These are phyloP conservation scores for Diaporthe ilicicola DNA, from an alignment of 2,329 filamentous ascomycete species.

Conservation along the genomic window DNA sequence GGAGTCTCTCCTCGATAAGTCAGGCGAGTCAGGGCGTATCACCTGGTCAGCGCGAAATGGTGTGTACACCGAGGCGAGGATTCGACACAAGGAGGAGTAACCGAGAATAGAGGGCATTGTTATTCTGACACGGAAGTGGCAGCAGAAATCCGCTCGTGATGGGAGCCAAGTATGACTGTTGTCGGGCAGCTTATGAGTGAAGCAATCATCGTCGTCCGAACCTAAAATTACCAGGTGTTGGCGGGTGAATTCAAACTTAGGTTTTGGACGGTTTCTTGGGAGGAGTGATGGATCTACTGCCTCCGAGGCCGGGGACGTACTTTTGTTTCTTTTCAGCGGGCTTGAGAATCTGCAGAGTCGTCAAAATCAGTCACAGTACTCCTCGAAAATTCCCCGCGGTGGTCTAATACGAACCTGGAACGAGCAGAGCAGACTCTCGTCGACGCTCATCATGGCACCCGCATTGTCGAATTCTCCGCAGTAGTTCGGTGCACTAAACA, in stretches of 20 bases:
- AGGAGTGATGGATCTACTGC: conserved; percentile 72
- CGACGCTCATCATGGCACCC: conserved; percentile 99
- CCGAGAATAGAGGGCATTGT: conserved; percentile 24
- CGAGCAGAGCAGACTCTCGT: conserved; percentile 96
- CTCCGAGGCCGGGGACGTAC: conserved; percentile 85
- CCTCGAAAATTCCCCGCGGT: no score
- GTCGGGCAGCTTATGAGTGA: conserved; percentile 34
- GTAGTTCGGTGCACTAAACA: conserved; percentile 99
- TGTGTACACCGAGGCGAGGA: conserved; percentile 35
- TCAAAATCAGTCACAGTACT: conserved; percentile 10
- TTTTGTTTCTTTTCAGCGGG: conserved; percentile 99
- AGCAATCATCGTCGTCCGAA: conserved; percentile 88
- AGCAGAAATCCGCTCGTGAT: conserved; percentile 29
- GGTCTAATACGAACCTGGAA: conserved; percentile 78
- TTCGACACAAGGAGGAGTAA: conserved; percentile 36
- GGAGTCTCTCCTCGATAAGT: background rate
- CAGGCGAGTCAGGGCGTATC: conserved; percentile 7
- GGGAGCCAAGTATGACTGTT: conserved; percentile 23
- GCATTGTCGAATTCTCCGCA: conserved; percentile 99
- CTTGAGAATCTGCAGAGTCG: conserved; percentile 85
- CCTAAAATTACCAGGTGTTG: conserved; percentile 79
- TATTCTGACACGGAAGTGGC: conserved; percentile 28
- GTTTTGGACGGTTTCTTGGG: conserved; percentile 73
- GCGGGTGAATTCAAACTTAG: conserved; percentile 75
- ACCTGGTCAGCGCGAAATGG: conserved; percentile 36